phyloP scores from a whole-genome alignment of 2,329 filamentous ascomycete genomes.

The Anthostomella pinea region DNA sequence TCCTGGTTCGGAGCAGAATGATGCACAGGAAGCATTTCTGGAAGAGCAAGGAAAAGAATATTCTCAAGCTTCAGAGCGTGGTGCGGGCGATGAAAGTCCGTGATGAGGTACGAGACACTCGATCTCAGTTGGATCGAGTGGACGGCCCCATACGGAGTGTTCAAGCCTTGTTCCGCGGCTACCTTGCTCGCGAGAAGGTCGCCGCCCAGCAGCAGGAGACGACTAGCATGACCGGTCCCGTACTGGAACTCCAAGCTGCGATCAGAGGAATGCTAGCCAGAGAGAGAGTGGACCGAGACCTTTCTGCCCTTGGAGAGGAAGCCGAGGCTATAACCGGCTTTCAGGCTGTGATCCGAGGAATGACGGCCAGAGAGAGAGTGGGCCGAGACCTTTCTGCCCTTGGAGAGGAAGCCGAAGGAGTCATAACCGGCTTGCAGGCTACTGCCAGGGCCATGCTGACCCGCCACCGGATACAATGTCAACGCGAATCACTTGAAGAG shows the following conservation, averaged over 20 bases:
- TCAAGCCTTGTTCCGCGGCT: constrained; percentile 65
- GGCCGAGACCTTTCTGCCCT: constrained; percentile 30
- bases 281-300: constrained; percentile 43
- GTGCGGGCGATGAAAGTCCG: constrained; percentile 67
- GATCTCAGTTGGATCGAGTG: constrained; percentile 58
- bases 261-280: constrained; percentile 66
- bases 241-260: constrained; percentile 62
- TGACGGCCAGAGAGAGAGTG: constrained; percentile 58
- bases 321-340: constrained; percentile 34
- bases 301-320: constrained; percentile 23
- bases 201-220: constrained; percentile 55
- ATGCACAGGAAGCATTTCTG: constrained; percentile 63
- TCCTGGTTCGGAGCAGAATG: constrained; percentile 65
- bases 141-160: constrained; percentile 63
- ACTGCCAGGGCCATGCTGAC: constrained; percentile 65
- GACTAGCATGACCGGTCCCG: constrained; percentile 46
- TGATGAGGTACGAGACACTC: constrained; percentile 53
- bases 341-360: constrained; percentile 67
- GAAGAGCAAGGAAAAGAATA: constrained; percentile 66
- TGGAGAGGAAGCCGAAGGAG: constrained; percentile 19
- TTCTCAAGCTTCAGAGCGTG: constrained; percentile 79
- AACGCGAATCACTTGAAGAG: constrained; percentile 49
- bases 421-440: constrained; percentile 53
- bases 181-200: constrained; percentile 59
- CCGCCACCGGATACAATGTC: constrained; percentile 50